Evolutionary conservation across 2,329 filamentous ascomycete genomes (phyloP), one percentile per base, ranked within the genome.

Genomic region (Ceratocystiopsis sp.): DNA sequence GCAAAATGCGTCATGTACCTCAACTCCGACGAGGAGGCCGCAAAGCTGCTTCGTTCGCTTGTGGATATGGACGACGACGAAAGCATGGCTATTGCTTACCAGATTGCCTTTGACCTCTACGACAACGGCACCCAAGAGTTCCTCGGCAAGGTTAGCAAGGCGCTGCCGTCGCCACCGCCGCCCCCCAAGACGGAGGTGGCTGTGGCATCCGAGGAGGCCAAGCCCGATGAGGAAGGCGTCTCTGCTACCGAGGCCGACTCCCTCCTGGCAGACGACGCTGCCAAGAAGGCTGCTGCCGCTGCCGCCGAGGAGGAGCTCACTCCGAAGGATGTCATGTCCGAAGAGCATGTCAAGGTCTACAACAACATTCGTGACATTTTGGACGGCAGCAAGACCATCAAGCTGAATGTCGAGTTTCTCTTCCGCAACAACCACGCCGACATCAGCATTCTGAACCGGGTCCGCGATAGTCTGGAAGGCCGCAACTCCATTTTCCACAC

Each of bases 81-180:
- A 47, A 86, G 85, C 0, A 74, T 84, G 15, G 83, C 87, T 17
- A 80, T 84, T 41, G 91, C 91, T 16, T 98, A 96, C 60, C 91
- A 98, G 59, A 93, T 98, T 45, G 91, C 89, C 2, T 98, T 98
- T 55, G 91, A 98, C 55, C 71, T 98, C 7, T 96, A 95, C 61
- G 91, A 98, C 63, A 98, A 98, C 56, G 91, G 91, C 52, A 96
- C 91, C 0, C 91, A 98, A 55, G 91, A 96, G 58, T 98, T 98
- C 54, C 63, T 98, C 19, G 78, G 79, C 51, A 95, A 91, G 62
- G 84, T 98, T 38, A 79, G 89, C 55, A 76, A 83, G 46, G 78
- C 84, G 38, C 67, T 96, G 32, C 84, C 86, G 0, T 68, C 71
- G 16, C 64, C 71, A 43, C 54, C 55, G 51, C 48, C 61, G 13